Conservation (phyloP, 1,139 yeast species). For the Chernovozyma aurita region DNA sequence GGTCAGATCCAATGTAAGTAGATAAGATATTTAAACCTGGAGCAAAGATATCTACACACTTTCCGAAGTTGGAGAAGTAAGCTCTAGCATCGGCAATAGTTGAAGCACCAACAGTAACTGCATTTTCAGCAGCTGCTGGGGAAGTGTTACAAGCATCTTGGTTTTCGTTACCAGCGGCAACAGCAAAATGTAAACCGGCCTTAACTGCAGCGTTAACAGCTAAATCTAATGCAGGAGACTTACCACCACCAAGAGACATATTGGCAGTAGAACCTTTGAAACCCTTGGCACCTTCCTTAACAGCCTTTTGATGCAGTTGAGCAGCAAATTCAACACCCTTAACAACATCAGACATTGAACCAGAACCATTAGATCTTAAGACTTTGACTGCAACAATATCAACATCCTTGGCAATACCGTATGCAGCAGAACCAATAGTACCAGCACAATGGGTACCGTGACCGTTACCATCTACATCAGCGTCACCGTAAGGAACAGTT, state of each 20-base stretch:
- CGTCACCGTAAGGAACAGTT: conserved; percentile 81
- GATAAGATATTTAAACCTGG: conserved; percentile 81
- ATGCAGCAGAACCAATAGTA: conserved; percentile 67
- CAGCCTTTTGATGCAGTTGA: conserved; percentile 55
- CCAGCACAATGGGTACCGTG: conserved; percentile 94
- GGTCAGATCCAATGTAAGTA: conserved; percentile 81
- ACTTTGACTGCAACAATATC: conserved; percentile 75
- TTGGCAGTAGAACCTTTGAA: conserved; percentile 85
- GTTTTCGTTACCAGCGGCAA: conserved; percentile 86
- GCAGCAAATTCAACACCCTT: conserved; percentile 81
- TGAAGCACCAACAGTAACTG: conserved; percentile 81
- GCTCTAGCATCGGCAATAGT: conserved; percentile 74
- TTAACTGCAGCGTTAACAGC: conserved; percentile 82
- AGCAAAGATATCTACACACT: conserved; percentile 81
- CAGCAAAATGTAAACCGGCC: conserved; percentile 80
- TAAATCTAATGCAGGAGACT: conserved; percentile 73
- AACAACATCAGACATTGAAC: conserved; percentile 75
- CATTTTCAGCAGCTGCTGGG: conserved; percentile 74
- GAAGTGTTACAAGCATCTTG: conserved; percentile 82
- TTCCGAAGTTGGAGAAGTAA: conserved; percentile 77
- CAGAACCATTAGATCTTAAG: conserved; percentile 71
- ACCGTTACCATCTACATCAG: conserved; percentile 86
- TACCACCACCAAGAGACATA: conserved; percentile 89
- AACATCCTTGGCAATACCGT: conserved; percentile 79
- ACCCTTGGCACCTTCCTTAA: conserved; percentile 53